phyloP scores from a whole-genome alignment of 805 yeast genomes.

The Phaffomyces opuntiae region DNA sequence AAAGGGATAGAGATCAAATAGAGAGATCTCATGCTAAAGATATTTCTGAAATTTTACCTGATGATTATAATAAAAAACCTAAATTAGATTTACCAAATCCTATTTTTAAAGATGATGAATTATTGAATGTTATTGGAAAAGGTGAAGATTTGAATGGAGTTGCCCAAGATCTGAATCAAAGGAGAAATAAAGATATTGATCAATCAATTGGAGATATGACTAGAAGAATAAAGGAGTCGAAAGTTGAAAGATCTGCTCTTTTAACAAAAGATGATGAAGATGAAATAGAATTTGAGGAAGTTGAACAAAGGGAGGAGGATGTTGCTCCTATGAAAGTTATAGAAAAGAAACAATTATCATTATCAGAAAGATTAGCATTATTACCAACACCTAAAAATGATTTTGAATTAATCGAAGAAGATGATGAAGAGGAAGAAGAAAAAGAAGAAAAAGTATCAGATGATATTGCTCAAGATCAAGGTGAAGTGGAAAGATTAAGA shows the following conservation, averaged over 20 bases:
- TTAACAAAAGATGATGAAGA: conserved; percentile 18
- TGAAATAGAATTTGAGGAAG: conserved; percentile 10
- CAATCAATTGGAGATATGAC: conserved; percentile 25
- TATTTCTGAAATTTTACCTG: conserved; percentile 15
- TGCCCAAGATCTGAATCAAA: conserved; percentile 6
- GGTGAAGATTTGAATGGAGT: conserved; percentile 6
- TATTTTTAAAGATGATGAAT: conserved; percentile 16
- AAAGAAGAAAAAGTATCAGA: background rate
- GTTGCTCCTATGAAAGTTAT: background rate
- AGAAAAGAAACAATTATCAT: background rate
- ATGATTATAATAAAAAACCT: conserved; percentile 9
- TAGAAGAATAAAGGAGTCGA: conserved; percentile 32
- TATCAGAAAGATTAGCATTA: conserved; percentile 21
- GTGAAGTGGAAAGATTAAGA: conserved; percentile 16
- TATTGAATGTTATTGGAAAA: conserved; percentile 11
- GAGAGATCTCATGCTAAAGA: conserved; percentile 17
- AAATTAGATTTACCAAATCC: conserved; percentile 31
- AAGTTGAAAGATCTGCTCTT: conserved; percentile 30
- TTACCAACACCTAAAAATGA: conserved; percentile 41
- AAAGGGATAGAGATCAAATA: conserved; percentile 21
- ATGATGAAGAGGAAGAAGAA: conserved; percentile 16
- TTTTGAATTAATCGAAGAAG: conserved; percentile 34
- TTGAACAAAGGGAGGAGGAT: conserved; percentile 9
- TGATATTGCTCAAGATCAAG: conserved; percentile 12
- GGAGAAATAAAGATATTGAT: conserved; percentile 1